Evolutionary conservation across 176 grass and related monocot species (phyloP).

Genomic region (Tillandsia fasciculata): DNA sequence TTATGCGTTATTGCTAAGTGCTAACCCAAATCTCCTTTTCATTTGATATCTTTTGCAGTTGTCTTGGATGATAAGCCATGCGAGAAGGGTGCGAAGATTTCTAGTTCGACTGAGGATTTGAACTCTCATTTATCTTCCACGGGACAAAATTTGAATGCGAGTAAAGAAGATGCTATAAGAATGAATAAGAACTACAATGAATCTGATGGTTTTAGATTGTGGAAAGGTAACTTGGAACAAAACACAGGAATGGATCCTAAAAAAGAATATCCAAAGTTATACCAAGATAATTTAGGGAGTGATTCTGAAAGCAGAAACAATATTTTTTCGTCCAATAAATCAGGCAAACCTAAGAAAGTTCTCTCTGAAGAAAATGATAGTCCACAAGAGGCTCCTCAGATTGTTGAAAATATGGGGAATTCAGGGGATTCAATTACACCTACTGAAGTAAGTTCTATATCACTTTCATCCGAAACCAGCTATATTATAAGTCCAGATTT

Average conservation of each 20-base stretch:
- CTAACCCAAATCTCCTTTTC: neutral
- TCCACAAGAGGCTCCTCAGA: slow-evolving; percentile 28
- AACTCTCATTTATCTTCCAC: slow-evolving; percentile 31
- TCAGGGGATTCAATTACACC: slow-evolving; percentile 32
- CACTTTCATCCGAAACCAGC: neutral
- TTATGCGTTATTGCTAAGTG: neutral
- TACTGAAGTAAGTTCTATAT: slow-evolving; percentile 44
- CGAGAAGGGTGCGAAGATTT: slow-evolving; percentile 42
- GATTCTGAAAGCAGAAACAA: slow-evolving; percentile 47
- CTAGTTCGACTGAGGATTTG: slow-evolving; percentile 34
- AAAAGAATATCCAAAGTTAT: slow-evolving; percentile 27
- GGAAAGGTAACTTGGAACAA: slow-evolving; percentile 38
- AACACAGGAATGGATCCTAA: slow-evolving; percentile 7
- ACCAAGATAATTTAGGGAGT: slow-evolving; percentile 52
- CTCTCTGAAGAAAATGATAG: slow-evolving; percentile 31
- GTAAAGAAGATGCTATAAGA: slow-evolving; percentile 23
- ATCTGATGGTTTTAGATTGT: slow-evolving; percentile 52
- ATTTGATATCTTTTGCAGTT: slow-evolving; percentile 27
- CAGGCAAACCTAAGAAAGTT: slow-evolving; percentile 35
- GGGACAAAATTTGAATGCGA: slow-evolving; percentile 22
- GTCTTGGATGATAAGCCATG: slow-evolving; percentile 58
- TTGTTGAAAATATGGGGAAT: slow-evolving; percentile 42
- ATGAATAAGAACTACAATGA: slow-evolving; percentile 24
- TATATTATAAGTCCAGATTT: neutral
- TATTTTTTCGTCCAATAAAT: slow-evolving; percentile 43